These are phyloP conservation scores for Talaromyces borbonicus DNA, from an alignment of 495 filamentous ascomycete species.

Conservation along the genomic window DNA sequence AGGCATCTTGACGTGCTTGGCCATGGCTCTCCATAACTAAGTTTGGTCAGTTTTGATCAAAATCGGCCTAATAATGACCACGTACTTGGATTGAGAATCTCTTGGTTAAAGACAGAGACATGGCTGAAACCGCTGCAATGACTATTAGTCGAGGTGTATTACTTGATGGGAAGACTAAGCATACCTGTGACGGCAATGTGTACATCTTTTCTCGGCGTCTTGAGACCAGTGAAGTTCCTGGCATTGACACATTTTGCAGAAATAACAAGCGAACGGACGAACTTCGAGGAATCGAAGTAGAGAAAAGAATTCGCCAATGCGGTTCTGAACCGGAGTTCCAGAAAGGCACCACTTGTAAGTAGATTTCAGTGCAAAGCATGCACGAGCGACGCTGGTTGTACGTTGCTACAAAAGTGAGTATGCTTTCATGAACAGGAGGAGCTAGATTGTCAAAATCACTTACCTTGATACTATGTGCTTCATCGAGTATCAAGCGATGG, in stretches of 20 bases:
- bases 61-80: conserved; percentile 2
- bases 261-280: conserved; percentile 81
- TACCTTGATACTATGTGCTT: conserved; percentile 92
- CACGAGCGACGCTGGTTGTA: conserved; percentile 81
- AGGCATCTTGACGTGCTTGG: conserved; percentile 50
- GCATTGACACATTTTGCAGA: conserved; percentile 78
- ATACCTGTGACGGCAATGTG: conserved; percentile 48
- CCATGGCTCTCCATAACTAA: conserved; percentile 42
- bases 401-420: conserved; percentile 43
- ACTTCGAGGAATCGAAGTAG: conserved; percentile 83
- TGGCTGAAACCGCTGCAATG: conserved; percentile 64
- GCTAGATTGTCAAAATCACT: not conserved
- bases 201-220: conserved; percentile 56
- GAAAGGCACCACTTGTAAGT: conserved; percentile 91
- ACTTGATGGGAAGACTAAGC: not conserved
- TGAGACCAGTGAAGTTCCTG: conserved; percentile 75
- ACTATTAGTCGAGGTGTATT: conserved; percentile 12
- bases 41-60: conserved; percentile 6
- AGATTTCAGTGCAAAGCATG: conserved; percentile 80
- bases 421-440: not conserved
- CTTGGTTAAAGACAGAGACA: conserved; percentile 91
- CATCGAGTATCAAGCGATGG: conserved; percentile 88
- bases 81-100: conserved; percentile 73
- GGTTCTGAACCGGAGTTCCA: conserved; percentile 90
- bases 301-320: conserved; percentile 96